Conservation (phyloP, 129 eudicot species). For the Cynara cardunculus region DNA sequence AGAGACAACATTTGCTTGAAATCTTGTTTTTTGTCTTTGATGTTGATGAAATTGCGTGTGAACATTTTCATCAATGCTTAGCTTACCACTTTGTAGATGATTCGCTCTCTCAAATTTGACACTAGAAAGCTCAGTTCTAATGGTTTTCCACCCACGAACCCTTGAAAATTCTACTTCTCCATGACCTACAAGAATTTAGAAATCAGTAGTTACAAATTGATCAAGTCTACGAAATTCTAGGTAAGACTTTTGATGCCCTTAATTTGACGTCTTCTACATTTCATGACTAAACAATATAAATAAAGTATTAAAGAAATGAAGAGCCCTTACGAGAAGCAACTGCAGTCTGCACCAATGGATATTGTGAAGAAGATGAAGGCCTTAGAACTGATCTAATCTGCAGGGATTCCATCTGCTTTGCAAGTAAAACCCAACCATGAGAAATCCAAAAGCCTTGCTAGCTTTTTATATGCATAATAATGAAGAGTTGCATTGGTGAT, state of each 20-base stretch:
- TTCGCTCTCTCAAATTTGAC: neutral
- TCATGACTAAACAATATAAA: neutral
- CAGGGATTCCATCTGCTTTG: conserved; percentile 6
- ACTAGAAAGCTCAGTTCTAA: neutral
- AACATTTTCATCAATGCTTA: neutral
- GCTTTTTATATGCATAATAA: neutral
- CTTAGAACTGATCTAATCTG: conserved; percentile 7
- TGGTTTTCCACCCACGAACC: conserved; percentile 3
- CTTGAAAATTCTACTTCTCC: conserved; percentile 13
- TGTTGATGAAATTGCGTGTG: neutral
- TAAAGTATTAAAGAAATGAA: neutral
- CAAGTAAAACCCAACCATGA: neutral
- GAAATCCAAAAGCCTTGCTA: neutral
- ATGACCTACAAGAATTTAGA: neutral
- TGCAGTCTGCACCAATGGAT: neutral
- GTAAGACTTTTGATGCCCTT: too few species aligned
- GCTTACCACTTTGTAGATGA: neutral
- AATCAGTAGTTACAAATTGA: neutral
- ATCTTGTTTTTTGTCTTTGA: neutral
- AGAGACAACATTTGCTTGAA: neutral
- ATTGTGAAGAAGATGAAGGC: neutral
- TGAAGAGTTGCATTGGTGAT: conserved; percentile 1
- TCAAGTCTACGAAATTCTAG: too few species aligned
- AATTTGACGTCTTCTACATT: too few species aligned
- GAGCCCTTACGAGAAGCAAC: conserved; percentile 5